Evolutionary conservation across 495 filamentous ascomycete genomes (phyloP), one percentile per base, ranked within the genome.

Genomic region (Penicillium bialowiezense): DNA sequence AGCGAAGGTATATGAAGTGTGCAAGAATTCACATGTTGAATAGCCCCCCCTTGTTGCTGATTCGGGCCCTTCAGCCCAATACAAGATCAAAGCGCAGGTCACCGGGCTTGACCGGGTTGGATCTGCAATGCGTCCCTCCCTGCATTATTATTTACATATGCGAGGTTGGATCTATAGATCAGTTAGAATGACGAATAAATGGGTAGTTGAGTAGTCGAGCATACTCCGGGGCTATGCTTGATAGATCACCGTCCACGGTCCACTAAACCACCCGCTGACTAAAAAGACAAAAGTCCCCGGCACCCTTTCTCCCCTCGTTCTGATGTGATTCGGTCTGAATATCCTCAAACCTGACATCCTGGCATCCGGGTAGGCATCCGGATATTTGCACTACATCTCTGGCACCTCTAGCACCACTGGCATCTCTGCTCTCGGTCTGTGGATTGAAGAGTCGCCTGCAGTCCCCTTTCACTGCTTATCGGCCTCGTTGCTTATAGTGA

Each of bases 1-100:
- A 26, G 23, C 23, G 23, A 26, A 4, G 23, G 8, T 26, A 26
- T 26, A 26, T 26, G 23, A 3, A 26, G 4, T 26, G 23, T 26
- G 4, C 23, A 26, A 8, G 4, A 26, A 4, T 8, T 26, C 23
- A 26, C 23, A 26, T 26, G 23, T 8, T 26, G 23, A 3, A 26
- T 32, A 7, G 12, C 7, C 29, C 29, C 29, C 29, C 29, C 29
- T 32, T 32, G 12, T 32, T 32, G 29, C 29, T 32, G 29, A 32
- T 32, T 20, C 36, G 39, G 17, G 36, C 34, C 32, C 23, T n/a
- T 31, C 45, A 20, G 54, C 50, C 54, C 45, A 53, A 54, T 21
- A 55, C 32, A 48, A 31, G 46, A 57, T 54, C 58, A 48, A 51
- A 50, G 58, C 54, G 58, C 46, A 43, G 48, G 54, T 60, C 54